These are phyloP conservation scores for Volvariella volvacea DNA, from an alignment of 1,284 basidiomycete genomes.

Conservation along the genomic window DNA sequence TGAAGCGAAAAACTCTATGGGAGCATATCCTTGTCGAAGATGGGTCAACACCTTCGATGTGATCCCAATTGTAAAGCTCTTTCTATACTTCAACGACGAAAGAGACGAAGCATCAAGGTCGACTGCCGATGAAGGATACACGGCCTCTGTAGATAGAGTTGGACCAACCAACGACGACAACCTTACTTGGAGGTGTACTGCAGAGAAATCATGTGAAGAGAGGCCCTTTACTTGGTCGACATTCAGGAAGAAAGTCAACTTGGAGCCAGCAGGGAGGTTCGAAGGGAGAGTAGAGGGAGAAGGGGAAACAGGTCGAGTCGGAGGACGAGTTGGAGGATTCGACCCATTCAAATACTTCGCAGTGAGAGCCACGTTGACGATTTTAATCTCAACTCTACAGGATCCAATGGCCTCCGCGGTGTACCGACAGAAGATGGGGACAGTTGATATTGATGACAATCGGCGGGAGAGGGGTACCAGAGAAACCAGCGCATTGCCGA, in stretches of 20 bases:
- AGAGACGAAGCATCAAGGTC: constrained; percentile 70
- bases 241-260: constrained; percentile 75
- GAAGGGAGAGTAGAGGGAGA: constrained; percentile 54
- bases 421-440: constrained; percentile 88
- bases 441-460: constrained; percentile 66
- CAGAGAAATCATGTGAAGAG: constrained; percentile 80
- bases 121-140: constrained; percentile 69
- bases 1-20: constrained; percentile 84
- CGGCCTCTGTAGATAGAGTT: constrained; percentile 67
- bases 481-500: constrained; percentile 82
- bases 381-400: constrained; percentile 78
- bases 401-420: constrained; percentile 92
- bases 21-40: constrained; percentile 69
- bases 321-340: constrained; percentile 53
- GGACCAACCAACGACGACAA: constrained; percentile 77
- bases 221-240: constrained; percentile 85
- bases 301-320: constrained; percentile 46
- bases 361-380: constrained; percentile 62
- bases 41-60: constrained; percentile 71
- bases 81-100: constrained; percentile 74
- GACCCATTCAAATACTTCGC: constrained; percentile 58
- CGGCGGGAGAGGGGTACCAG: constrained; percentile 76
- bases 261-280: constrained; percentile 42
- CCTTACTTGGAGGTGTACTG: constrained; percentile 79
- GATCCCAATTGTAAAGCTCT: constrained; percentile 73